Evolutionary conservation across 768 basidiomycete species (phyloP), one percentile per base, ranked within the genome.

Genomic region (Hemileccinum impolitum): DNA sequence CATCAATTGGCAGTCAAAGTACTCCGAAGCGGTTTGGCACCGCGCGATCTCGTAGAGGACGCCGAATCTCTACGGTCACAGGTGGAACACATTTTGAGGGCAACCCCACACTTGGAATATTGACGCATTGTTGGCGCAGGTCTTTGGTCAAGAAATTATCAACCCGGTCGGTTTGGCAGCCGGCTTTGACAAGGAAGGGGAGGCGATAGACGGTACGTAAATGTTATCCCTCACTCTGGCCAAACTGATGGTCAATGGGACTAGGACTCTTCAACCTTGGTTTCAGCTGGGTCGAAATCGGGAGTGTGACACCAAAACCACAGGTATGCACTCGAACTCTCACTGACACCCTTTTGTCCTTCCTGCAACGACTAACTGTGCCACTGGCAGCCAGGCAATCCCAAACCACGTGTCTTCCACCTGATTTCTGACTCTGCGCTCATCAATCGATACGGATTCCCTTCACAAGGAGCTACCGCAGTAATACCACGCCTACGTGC

Each of bases 401-500:
- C 91, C 13, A 79, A 78, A 58, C 96, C 96, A 42, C 87, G 96
- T 21, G 84, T 98, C 39, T 98, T 98, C 69, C 90, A 88, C 54
- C 76, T 99, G 3, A 71, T 79, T 17, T 82, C 88, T 56, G 91
- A 95, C 60, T 64, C 73, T 2, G 91, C 87, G 1, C 70, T 95
- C 47, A 92, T 98, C 56, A 99, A 99, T 68, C 88, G 96, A 13
- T 98, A 97, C 58, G 96, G 96, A n/a, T 99, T 99, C 73, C 93
- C 93, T 48, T 97, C 94, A 0, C 82, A 94, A 63, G 96, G 96
- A 11, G 89, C 94, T 58, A 72, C 81, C 0, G 77, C 85, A 17
- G 82, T 95, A 26, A 77, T 96, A 39, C 77, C 82, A 43, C 85
- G 87, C 37, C 71, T 99, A 17, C 81, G 82, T 28, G 75, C 81